These are phyloP conservation scores for Phytopythium kandeliae DNA, from an alignment of 352 stramenopile species.

Conservation along the genomic window DNA sequence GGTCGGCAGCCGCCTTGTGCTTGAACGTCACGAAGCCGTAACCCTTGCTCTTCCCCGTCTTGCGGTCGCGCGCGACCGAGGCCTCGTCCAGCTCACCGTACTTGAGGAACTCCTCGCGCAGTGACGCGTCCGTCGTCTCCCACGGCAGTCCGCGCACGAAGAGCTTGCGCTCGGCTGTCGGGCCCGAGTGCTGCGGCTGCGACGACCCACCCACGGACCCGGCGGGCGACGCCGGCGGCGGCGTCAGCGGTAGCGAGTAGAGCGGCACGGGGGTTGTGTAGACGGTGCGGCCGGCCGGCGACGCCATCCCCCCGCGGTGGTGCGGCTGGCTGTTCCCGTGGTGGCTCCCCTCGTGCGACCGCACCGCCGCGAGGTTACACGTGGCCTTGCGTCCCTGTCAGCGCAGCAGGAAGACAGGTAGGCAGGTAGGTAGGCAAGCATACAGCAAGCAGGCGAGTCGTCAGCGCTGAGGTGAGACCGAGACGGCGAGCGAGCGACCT, in stretches of 20 bases:
- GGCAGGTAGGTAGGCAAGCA: no score
- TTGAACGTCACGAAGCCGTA: conserved; percentile 65
- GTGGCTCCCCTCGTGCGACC: conserved; percentile 29
- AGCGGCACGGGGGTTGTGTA: conserved; percentile 19
- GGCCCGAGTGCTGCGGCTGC: conserved; percentile 6
- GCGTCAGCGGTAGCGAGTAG: conserved; percentile 11
- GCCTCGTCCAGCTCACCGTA: conserved; percentile 58
- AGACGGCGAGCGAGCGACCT: background rate
- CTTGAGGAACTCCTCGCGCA: conserved; percentile 52
- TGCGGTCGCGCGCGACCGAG: conserved; percentile 37
- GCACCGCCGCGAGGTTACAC: conserved; percentile 51
- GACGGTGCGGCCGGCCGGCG: conserved; percentile 24
- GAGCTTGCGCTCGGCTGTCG: conserved; percentile 39
- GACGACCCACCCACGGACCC: background rate
- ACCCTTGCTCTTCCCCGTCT: conserved; percentile 60
- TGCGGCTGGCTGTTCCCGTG: conserved; percentile 17
- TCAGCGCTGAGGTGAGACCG: no score
- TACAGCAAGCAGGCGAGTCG: no score
- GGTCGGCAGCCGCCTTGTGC: conserved; percentile 32
- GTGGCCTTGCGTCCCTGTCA: conserved; percentile 30
- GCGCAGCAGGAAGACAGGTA: no score
- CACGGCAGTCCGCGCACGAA: conserved; percentile 55
- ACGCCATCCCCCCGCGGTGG: conserved; percentile 1
- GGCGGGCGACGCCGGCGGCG: conserved; percentile 4
- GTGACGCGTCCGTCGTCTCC: conserved; percentile 44